Percentiles rank a stretch among this genome's conserved stretches.
Conservation (phyloP, 2,329 filamentous ascomycete species). For the Penicillium sp. region DNA sequence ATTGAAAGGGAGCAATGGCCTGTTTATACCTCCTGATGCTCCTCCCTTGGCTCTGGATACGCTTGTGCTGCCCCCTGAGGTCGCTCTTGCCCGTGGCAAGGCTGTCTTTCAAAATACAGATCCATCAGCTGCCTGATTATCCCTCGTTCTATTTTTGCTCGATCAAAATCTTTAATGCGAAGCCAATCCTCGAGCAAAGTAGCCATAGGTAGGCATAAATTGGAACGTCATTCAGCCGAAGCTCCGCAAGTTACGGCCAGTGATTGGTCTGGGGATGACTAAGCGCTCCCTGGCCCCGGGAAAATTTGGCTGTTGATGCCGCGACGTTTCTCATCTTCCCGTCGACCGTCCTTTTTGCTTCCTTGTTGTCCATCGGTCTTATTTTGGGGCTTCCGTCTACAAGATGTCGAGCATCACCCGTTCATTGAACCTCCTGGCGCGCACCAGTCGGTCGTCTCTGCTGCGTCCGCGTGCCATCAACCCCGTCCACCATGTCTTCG, state of each 20-base stretch:
- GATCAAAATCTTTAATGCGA: no score
- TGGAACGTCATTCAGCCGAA: not conserved
- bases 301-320: conserved; percentile 33
- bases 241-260: conserved; percentile 25
- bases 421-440: conserved; percentile 70
- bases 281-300: conserved; percentile 25
- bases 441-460: conserved; percentile 71
- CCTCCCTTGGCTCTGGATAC: no score
- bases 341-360: conserved; percentile 23
- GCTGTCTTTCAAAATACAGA: no score
- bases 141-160: no score
- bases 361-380: conserved; percentile 23
- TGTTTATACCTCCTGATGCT: no score
- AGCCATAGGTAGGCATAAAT: no score
- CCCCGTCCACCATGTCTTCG: conserved; percentile 61
- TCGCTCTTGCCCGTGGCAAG: no score
- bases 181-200: no score
- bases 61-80: no score
- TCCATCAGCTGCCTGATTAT: no score
- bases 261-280: conserved; percentile 37
- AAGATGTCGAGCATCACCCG: conserved; percentile 78
- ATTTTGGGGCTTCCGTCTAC: conserved; percentile 29
- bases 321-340: conserved; percentile 19
- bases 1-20: no score
- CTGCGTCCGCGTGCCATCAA: conserved; percentile 62